phyloP scores from a whole-genome alignment of 495 filamentous ascomycete genomes.

The Penicillium canariense region DNA sequence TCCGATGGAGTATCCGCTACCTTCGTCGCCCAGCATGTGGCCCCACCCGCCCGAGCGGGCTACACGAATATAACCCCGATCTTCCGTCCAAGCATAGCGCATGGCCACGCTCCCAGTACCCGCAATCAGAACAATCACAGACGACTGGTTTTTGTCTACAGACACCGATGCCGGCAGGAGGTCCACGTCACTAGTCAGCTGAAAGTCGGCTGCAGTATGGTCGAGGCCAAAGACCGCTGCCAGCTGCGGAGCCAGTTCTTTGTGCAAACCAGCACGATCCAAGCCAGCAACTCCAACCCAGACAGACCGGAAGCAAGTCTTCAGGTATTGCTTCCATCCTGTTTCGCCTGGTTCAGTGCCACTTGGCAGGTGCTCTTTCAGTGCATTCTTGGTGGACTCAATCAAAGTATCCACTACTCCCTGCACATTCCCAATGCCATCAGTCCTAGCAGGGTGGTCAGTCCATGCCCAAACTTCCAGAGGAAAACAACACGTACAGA shows the following conservation, averaged over 20 bases:
- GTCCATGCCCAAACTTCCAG: not conserved
- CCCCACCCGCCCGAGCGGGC: conserved; percentile 39
- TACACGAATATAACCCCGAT: conserved; percentile 17
- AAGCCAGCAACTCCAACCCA: conserved; percentile 32
- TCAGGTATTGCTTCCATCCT: conserved; percentile 7
- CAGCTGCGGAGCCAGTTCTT: conserved; percentile 16
- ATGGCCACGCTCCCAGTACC: conserved; percentile 36
- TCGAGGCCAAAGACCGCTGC: conserved; percentile 20
- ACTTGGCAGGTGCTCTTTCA: conserved; percentile 4
- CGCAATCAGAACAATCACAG: conserved; percentile 34
- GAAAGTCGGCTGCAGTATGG: conserved; percentile 9
- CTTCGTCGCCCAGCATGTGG: conserved; percentile 38
- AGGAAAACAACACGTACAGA: conserved; percentile 20
- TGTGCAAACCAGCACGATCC: conserved; percentile 24
- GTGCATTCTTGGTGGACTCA: conserved; percentile 12
- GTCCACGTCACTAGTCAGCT: conserved; percentile 32
- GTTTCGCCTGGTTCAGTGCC: not conserved
- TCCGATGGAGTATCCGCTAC: conserved; percentile 37
- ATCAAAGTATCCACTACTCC: conserved; percentile 13
- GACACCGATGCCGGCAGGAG: conserved; percentile 24
- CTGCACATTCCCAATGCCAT: conserved; percentile 13
- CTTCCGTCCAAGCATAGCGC: conserved; percentile 20
- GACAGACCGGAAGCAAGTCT: conserved; percentile 19
- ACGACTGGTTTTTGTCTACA: conserved; percentile 6
- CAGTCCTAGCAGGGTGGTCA: conserved; percentile 11